Conservation (phyloP, 495 filamentous ascomycete genomes). For the Aspergillus olivimuriae region DNA sequence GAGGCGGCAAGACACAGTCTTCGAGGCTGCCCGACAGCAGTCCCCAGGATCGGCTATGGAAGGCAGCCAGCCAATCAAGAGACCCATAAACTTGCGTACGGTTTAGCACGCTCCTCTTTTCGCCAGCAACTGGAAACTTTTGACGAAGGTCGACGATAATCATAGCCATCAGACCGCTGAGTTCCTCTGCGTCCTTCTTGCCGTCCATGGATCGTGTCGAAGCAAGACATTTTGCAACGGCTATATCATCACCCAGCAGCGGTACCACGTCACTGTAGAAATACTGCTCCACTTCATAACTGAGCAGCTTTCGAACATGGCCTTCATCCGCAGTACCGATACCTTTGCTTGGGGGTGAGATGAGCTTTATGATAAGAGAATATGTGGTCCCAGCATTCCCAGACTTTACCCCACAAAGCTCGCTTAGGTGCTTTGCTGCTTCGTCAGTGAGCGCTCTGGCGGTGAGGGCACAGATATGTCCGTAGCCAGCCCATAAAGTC, state of each 20-base stretch:
- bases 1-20: conserved; percentile 23
- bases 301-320: conserved; percentile 34
- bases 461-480: conserved; percentile 27
- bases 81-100: conserved; percentile 21
- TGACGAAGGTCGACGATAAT: conserved; percentile 30
- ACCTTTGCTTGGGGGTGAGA: conserved; percentile 24
- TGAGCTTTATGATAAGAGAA: conserved; percentile 33
- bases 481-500: conserved; percentile 36
- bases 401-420: conserved; percentile 17
- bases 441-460: conserved; percentile 20
- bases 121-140: conserved; percentile 22
- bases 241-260: conserved; percentile 17
- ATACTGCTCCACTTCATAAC: conserved; percentile 31
- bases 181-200: conserved; percentile 14
- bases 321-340: conserved; percentile 22
- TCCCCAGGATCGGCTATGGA: conserved; percentile 23
- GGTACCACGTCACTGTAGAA: conserved; percentile 31
- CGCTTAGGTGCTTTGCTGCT: conserved; percentile 18
- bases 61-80: conserved; percentile 28
- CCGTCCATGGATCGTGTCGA: conserved; percentile 24
- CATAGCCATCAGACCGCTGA: conserved; percentile 26
- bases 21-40: conserved; percentile 15
- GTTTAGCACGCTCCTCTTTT: conserved; percentile 21
- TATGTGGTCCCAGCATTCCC: conserved; percentile 16
- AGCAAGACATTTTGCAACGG: conserved; percentile 27